Evolutionary conservation across 495 filamentous ascomycete genomes (phyloP), one percentile per base, ranked within the genome.

Genomic region (Glutinoglossum americanum): DNA sequence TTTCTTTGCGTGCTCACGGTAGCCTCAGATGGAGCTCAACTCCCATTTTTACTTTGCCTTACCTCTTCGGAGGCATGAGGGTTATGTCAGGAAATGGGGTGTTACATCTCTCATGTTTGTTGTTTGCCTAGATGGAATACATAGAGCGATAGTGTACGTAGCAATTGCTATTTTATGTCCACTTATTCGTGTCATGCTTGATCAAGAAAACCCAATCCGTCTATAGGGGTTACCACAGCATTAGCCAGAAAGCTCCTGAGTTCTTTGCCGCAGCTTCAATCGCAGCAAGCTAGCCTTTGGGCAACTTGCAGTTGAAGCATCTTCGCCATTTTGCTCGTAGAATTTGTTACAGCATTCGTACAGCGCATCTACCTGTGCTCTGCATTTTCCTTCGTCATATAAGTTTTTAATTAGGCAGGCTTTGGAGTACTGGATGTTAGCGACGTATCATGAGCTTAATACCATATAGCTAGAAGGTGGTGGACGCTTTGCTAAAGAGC

Each of bases 1-100:
- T 77, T 84, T 90, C 81, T 77, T 65, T 69, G 88, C 92, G 92
- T 87, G 92, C 92, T 98, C 89, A 89, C 85, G 85, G 88, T 89
- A 82, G 82, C 83, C 92, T 93, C 78, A 98, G 79, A 98, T 64
- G 64, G 79, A 85, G 69, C 64, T 65, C 73, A 70, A 68, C 80
- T 77, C 76, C 84, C 77, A 75, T 70, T 82, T 65, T 66, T 69
- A 74, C 76, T 76, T 85, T 82, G 74, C 77, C 84, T 72, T 71
- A 76, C 64, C 70, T 72, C 72, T 68, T 62, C 63, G 64, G 69
- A 59, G 60, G 68, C 55, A 67, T 80, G 79, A 76, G 63, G 73
- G 73, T 70, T 72, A 65, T 73, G 74, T 68, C 69, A 70, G 64
- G 62, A 64, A 62, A 62, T 63, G 65, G 59, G 62, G 65, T 13